Percentiles rank a stretch among this genome's conserved stretches.
These are phyloP conservation scores for Geotrichum aggregatum DNA, from an alignment of 1,139 yeast genomes.

Conservation along the genomic window DNA sequence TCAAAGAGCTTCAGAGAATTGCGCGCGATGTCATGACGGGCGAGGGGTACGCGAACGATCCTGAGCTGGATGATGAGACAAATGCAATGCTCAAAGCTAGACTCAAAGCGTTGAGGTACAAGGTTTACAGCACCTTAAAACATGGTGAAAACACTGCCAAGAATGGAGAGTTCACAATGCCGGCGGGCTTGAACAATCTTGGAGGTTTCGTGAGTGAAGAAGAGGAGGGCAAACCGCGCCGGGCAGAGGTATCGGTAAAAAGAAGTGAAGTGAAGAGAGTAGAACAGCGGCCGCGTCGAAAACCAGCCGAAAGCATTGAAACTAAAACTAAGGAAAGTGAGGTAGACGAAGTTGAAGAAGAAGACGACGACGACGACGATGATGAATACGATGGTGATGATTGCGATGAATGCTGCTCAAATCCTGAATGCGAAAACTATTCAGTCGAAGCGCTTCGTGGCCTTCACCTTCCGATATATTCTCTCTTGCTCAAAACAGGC, in stretches of 20 bases:
- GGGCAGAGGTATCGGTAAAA: not conserved
- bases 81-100: not conserved
- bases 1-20: not conserved
- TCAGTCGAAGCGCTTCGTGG: slow-evolving; percentile 19
- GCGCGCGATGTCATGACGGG: not conserved
- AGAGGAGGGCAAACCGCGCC: not conserved
- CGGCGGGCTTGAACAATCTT: not conserved
- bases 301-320: slow-evolving; percentile 25
- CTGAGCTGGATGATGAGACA: not conserved
- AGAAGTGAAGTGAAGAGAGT: slow-evolving; percentile 10
- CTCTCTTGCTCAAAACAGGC: slow-evolving; percentile 22
- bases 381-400: slow-evolving; percentile 13
- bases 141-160: not conserved
- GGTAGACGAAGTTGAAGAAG: slow-evolving; percentile 20
- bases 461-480: slow-evolving; percentile 24
- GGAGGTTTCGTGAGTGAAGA: not conserved
- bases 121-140: not conserved
- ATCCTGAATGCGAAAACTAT: slow-evolving; percentile 24
- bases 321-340: slow-evolving; percentile 22
- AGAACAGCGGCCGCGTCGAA: slow-evolving; percentile 6
- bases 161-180: too few relatives aligned
- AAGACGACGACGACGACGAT: slow-evolving; percentile 21
- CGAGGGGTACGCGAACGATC: not conserved
- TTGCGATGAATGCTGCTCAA: slow-evolving; percentile 22
- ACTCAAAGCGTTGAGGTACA: not conserved